phyloP scores from a whole-genome alignment of 805 yeast species.

The Candida insectalens region DNA sequence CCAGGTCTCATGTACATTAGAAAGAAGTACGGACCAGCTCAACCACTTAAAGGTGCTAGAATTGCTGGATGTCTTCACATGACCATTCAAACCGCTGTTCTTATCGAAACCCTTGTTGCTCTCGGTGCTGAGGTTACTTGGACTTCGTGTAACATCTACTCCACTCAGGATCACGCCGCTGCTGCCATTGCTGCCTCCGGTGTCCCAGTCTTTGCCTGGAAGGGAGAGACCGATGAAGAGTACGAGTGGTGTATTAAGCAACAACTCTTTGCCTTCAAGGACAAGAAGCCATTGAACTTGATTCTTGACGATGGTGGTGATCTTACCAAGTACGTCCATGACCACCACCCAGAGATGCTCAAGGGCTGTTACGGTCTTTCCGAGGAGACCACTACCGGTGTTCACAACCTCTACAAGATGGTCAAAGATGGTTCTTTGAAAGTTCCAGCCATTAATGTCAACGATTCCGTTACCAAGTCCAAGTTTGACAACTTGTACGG shows the following conservation, averaged over 20 bases:
- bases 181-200: conserved; percentile 99
- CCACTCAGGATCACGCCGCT: conserved; percentile 99
- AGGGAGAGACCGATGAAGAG: conserved; percentile 99
- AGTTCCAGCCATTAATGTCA: conserved; percentile 99
- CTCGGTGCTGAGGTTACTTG: conserved; percentile 99
- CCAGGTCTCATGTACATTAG: conserved; percentile 99
- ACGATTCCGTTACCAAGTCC: conserved; percentile 98
- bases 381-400: conserved; percentile 99
- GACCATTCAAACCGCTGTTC: conserved; percentile 99
- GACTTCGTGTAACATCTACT: conserved; percentile 98
- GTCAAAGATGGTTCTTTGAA: conserved; percentile 77
- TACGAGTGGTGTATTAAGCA: conserved; percentile 99
- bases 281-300: conserved; percentile 87
- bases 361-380: conserved; percentile 91
- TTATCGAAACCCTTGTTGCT: conserved; percentile 93
- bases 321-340: conserved; percentile 92
- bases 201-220: conserved; percentile 99
- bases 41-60: conserved; percentile 97
- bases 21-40: conserved; percentile 78
- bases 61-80: conserved; percentile 98
- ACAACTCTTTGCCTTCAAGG: conserved; percentile 97
- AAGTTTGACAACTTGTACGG: conserved; percentile 99
- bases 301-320: conserved; percentile 99
- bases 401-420: conserved; percentile 97
- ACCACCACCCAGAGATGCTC: conserved; percentile 96